A percentile compares a stretch with the other conserved stretches of the same genome.
Conservation (phyloP, 768 basidiomycete species). For the Kwoniella dendrophila region DNA sequence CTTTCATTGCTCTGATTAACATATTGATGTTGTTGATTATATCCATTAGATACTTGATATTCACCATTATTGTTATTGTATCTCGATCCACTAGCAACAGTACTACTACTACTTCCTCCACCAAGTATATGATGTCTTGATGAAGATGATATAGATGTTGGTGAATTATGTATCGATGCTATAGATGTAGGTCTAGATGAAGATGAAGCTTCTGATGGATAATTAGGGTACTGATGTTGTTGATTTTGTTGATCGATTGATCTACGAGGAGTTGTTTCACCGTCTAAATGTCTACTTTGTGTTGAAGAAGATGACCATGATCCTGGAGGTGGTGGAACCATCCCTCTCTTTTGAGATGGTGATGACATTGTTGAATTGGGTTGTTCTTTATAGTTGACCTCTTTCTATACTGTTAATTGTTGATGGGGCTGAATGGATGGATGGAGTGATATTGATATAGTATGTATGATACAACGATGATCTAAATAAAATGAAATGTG, state of each 20-base stretch:
- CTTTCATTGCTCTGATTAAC: neutral
- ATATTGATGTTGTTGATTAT: neutral
- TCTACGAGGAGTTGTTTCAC: slow-evolving; percentile 5
- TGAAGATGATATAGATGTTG: slow-evolving; percentile 24
- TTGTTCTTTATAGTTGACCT: neutral
- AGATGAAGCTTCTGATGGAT: slow-evolving; percentile 12
- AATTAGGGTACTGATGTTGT: too few species aligned
- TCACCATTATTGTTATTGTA: slow-evolving; percentile 5
- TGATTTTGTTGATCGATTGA: slow-evolving; percentile 19
- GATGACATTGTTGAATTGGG: slow-evolving; percentile 10
- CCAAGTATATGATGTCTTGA: slow-evolving; percentile 23
- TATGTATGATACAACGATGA: too few species aligned
- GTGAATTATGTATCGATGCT: slow-evolving; percentile 25
- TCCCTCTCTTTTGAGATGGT: slow-evolving; percentile 18
- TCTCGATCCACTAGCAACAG: too few species aligned
- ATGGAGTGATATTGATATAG: too few species aligned
- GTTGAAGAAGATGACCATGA: slow-evolving; percentile 16
- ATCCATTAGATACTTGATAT: too few species aligned
- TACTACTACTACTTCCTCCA: neutral
- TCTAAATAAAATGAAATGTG: neutral
- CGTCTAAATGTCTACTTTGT: neutral
- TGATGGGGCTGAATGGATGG: neutral
- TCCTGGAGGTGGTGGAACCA: slow-evolving; percentile 19
- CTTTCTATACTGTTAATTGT: neutral
- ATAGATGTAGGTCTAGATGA: slow-evolving; percentile 22